Percentiles rank a stretch among this genome's conserved stretches.
phyloP scores from a whole-genome alignment of 1,139 yeast genomes.

The Wickerhamomyces sp. region DNA sequence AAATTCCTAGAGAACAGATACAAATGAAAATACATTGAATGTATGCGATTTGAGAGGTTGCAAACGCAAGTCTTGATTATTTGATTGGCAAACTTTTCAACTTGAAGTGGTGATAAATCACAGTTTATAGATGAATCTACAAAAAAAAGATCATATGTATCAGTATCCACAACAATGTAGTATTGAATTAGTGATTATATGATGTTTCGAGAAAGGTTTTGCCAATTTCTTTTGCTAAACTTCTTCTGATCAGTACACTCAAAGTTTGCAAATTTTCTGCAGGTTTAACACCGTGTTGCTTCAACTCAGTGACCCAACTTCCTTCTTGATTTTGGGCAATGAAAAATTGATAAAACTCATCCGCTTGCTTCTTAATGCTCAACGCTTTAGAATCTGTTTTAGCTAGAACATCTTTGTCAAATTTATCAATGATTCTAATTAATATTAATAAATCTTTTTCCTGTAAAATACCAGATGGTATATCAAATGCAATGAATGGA shows the following conservation, averaged over 20 bases:
- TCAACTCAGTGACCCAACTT: slow-evolving; percentile 17
- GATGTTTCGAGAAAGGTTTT: slow-evolving; percentile 19
- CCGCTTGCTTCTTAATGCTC: slow-evolving; percentile 24
- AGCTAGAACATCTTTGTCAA: slow-evolving; percentile 30
- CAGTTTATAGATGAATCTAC: not conserved
- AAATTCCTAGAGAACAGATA: slow-evolving; percentile 25
- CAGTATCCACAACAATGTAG: not conserved
- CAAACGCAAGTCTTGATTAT: too few species aligned
- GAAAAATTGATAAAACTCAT: slow-evolving; percentile 10
- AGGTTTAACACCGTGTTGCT: slow-evolving; percentile 12
- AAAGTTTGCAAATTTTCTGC: slow-evolving; percentile 15
- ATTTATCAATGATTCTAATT: slow-evolving; percentile 45
- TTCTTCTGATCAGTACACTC: slow-evolving; percentile 17
- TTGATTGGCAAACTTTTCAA: not conserved
- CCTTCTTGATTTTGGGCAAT: slow-evolving; percentile 3
- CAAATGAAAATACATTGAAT: not conserved
- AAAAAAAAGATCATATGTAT: not conserved
- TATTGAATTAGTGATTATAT: not conserved
- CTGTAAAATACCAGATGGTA: slow-evolving; percentile 22
- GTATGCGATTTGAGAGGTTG: too few species aligned
- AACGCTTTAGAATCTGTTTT: slow-evolving; percentile 30
- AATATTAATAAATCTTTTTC: slow-evolving; percentile 41
- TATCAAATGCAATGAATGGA: slow-evolving; percentile 34
- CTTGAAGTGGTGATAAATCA: too few species aligned
- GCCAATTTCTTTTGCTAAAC: slow-evolving; percentile 21